Evolutionary conservation across 257 asterid genomes (phyloP).

Genomic region (Avicennia marina): DNA sequence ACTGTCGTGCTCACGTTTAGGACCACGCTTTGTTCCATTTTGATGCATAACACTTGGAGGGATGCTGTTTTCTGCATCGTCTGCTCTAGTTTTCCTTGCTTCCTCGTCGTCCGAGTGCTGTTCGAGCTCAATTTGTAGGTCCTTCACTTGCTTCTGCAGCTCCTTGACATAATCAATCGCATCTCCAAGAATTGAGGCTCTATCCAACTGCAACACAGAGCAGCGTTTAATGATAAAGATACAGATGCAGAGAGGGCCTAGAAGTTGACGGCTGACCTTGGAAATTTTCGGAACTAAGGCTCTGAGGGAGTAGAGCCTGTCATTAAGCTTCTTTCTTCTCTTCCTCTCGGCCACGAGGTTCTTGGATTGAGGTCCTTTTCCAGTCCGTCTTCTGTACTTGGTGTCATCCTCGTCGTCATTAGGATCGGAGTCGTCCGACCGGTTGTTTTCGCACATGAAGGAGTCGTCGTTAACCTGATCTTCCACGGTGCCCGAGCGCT

Average conservation of each 20-base stretch:
- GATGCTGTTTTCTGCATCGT: constrained; percentile 6
- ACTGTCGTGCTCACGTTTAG: constrained; percentile 29
- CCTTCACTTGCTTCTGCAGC: constrained; percentile 59
- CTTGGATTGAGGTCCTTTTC: constrained; percentile 69
- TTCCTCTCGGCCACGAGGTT: constrained; percentile 83
- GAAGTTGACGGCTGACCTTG: constrained; percentile 38
- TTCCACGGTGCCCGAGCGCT: constrained; percentile 25
- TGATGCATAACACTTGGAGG: constrained; percentile 23
- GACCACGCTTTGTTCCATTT: constrained; percentile 26
- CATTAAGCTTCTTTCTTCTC: constrained; percentile 85
- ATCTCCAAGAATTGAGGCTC: constrained; percentile 88
- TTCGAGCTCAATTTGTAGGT: constrained; percentile 66
- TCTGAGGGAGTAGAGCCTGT: constrained; percentile 72
- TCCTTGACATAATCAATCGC: constrained; percentile 82
- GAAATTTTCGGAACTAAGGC: constrained; percentile 86
- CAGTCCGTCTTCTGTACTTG: constrained; percentile 52
- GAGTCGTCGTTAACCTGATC: constrained; percentile 46
- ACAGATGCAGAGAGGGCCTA: too few species aligned
- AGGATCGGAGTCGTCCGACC: constrained; percentile 66
- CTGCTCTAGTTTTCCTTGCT: constrained; percentile 13
- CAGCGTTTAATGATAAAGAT: not conserved
- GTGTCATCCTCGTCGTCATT: constrained; percentile 67
- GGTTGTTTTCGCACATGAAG: constrained; percentile 39
- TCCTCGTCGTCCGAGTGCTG: constrained; percentile 60
- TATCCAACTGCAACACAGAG: constrained; percentile 48